Conservation (phyloP, 1,284 basidiomycete species). For the Puccinia hordei region DNA sequence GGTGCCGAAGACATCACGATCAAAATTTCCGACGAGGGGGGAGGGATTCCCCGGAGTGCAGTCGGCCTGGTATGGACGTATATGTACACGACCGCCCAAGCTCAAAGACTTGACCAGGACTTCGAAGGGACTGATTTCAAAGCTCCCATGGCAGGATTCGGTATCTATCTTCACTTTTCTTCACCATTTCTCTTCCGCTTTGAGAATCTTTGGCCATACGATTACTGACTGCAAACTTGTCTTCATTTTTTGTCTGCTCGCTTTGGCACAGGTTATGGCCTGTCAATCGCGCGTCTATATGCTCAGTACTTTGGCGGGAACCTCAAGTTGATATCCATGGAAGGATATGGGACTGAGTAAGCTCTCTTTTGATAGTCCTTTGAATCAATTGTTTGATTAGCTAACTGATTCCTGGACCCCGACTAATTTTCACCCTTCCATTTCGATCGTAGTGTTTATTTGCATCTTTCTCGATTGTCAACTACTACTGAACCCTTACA, state of each 20-base stretch:
- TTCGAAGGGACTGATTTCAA: slow-evolving; percentile 92
- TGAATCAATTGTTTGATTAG: slow-evolving; percentile 55
- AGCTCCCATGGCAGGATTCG: slow-evolving; percentile 97
- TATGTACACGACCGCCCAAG: slow-evolving; percentile 96
- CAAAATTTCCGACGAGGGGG: slow-evolving; percentile 95
- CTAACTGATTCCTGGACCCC: slow-evolving; percentile 36
- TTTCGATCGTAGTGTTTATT: slow-evolving; percentile 54
- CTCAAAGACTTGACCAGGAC: slow-evolving; percentile 79
- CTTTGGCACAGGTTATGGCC: slow-evolving; percentile 47
- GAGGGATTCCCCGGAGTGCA: slow-evolving; percentile 89
- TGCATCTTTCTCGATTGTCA: slow-evolving; percentile 59
- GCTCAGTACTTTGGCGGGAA: slow-evolving; percentile 97
- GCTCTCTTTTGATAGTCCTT: slow-evolving; percentile 51
- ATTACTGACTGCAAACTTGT: slow-evolving; percentile 44
- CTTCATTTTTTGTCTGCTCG: neutral
- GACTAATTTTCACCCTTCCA: neutral
- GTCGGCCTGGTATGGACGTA: slow-evolving; percentile 98
- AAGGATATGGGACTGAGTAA: slow-evolving; percentile 79
- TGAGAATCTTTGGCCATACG: neutral
- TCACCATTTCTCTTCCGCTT: slow-evolving; percentile 40
- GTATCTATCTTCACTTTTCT: slow-evolving; percentile 56
- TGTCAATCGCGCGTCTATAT: slow-evolving; percentile 65
- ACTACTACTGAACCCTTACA: slow-evolving; percentile 59
- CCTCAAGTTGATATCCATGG: slow-evolving; percentile 94
- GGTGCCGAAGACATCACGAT: slow-evolving; percentile 90